phyloP scores from a whole-genome alignment of 164 flowering plant genomes.

The Umbellularia californica region DNA sequence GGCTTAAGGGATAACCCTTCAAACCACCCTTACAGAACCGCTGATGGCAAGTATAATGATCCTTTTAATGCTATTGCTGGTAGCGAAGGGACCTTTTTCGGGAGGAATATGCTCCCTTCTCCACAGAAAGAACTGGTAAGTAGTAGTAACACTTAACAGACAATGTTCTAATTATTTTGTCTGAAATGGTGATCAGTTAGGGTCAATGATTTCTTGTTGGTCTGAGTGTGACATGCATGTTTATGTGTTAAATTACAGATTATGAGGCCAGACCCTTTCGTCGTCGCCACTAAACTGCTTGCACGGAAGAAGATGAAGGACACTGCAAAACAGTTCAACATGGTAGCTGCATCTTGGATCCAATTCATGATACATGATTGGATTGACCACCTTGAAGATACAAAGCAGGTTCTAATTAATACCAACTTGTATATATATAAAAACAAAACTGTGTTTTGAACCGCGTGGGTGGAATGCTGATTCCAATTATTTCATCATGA shows the following conservation, averaged over 20 bases:
- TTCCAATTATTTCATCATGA: background rate
- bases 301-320: conserved; percentile 39
- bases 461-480: background rate
- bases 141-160: too few relatives aligned
- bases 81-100: conserved; percentile 36
- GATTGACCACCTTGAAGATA: conserved; percentile 53
- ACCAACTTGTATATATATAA: background rate
- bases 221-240: too few relatives aligned
- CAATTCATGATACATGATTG: conserved; percentile 65
- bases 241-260: background rate
- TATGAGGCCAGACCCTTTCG: conserved; percentile 35
- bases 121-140: background rate
- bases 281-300: conserved; percentile 45
- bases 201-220: too few relatives aligned
- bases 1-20: conserved; percentile 19
- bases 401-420: conserved; percentile 27
- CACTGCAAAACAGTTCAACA: conserved; percentile 44
- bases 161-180: too few relatives aligned
- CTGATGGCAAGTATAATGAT: conserved; percentile 32
- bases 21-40: conserved; percentile 28
- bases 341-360: conserved; percentile 51
- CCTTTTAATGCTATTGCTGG: conserved; percentile 29
- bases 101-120: conserved; percentile 39
- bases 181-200: too few relatives aligned
- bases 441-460: too few relatives aligned